A percentile compares a stretch with the other conserved stretches of the same genome.
Conservation (phyloP, 1,139 yeast species). For the Taphrina populina region DNA sequence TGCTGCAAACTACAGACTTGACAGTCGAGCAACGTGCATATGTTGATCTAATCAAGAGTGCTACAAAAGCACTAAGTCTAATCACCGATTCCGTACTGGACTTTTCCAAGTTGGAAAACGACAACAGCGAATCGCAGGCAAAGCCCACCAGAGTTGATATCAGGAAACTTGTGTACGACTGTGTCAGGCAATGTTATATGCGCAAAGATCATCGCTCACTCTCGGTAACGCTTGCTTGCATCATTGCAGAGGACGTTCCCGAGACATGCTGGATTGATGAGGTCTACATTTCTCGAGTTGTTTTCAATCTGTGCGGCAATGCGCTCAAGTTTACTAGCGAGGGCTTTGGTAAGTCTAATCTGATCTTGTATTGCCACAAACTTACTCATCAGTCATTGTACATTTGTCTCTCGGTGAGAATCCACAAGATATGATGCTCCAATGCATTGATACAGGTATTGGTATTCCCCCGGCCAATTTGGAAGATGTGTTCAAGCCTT, state of each 20-base stretch:
- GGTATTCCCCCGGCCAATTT: constrained; percentile 81
- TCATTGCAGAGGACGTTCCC: constrained; percentile 46
- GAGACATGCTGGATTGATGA: constrained; percentile 84
- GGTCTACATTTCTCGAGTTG: constrained; percentile 79
- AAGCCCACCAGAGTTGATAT: constrained; percentile 89
- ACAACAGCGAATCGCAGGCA: constrained; percentile 48
- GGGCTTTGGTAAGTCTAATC: constrained; percentile 51
- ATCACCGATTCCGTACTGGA: constrained; percentile 86
- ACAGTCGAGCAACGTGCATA: constrained; percentile 87
- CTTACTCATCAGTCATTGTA: constrained; percentile 9
- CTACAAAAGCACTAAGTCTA: constrained; percentile 73
- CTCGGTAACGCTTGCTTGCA: constrained; percentile 64
- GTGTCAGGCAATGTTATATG: constrained; percentile 76
- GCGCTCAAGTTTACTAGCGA: constrained; percentile 81
- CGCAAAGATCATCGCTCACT: constrained; percentile 69
- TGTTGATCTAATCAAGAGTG: constrained; percentile 78
- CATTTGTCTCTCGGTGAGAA: constrained; percentile 10
- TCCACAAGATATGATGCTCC: constrained; percentile 10
- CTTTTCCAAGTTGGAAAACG: constrained; percentile 74
- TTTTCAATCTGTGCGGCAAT: constrained; percentile 78
- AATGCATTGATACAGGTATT: constrained; percentile 62
- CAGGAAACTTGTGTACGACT: constrained; percentile 81
- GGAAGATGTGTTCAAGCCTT: constrained; percentile 80
- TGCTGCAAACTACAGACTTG: constrained; percentile 79
- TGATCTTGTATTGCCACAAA: neutral